phyloP scores from a whole-genome alignment of 163 green algal genomes.

The Chlamydomonas reinhardtii region DNA sequence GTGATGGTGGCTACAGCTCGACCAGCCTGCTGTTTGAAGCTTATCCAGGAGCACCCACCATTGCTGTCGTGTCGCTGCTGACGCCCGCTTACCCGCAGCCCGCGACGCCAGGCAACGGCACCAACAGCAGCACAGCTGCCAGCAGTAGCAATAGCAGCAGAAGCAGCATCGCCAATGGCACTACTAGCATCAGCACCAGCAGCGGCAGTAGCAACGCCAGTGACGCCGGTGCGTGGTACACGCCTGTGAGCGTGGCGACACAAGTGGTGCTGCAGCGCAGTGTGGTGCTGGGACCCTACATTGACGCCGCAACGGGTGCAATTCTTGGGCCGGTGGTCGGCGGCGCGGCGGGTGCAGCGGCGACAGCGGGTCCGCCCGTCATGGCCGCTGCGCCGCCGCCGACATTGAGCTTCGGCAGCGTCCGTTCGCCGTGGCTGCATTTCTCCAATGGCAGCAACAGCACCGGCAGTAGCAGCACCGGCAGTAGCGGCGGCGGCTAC shows the following conservation, averaged over 20 bases:
- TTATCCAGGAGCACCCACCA: conserved; percentile 2
- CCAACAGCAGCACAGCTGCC: background rate
- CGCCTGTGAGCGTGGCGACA: background rate
- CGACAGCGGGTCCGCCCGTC: no score
- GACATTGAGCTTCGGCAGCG: background rate
- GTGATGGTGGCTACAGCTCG: no score
- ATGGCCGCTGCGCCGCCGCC: background rate
- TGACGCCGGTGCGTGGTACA: background rate
- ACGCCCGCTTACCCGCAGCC: background rate
- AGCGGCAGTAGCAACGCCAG: background rate
- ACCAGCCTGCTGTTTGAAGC: background rate
- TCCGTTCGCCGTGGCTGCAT: background rate
- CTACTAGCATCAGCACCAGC: background rate
- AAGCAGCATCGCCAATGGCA: background rate
- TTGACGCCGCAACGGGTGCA: background rate
- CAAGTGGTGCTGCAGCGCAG: conserved; percentile 24
- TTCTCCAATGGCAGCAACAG: background rate
- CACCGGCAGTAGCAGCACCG: background rate
- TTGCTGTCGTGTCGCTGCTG: conserved; percentile 3
- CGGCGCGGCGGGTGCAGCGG: no score
- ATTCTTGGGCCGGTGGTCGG: background rate
- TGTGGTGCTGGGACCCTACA: background rate
- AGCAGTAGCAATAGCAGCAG: no score
- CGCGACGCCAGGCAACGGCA: background rate
- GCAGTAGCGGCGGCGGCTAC: background rate